A percentile compares a stretch with the other conserved stretches of the same genome.
phyloP scores from a whole-genome alignment of 2,329 filamentous ascomycete species.

The Rutstroemia sp. region DNA sequence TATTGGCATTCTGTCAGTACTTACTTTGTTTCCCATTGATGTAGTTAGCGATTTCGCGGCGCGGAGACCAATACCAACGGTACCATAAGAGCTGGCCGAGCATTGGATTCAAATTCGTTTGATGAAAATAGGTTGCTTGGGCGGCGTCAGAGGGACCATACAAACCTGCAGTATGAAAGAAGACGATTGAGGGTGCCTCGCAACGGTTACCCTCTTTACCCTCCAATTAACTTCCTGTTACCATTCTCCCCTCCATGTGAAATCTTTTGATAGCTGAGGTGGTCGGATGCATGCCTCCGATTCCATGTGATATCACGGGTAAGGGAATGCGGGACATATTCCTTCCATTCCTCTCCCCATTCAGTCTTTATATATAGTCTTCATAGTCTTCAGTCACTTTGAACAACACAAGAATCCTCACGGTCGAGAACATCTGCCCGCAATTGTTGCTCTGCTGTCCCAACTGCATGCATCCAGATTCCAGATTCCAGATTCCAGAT shows the following conservation, averaged over 20 bases:
- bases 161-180: conserved; percentile 33
- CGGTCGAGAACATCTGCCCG: too few relatives aligned
- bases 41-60: conserved; percentile 51
- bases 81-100: conserved; percentile 52
- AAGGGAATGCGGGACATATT: background rate
- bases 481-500: too few relatives aligned
- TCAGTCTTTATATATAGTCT: background rate
- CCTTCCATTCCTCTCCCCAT: too few relatives aligned
- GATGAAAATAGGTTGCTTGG: conserved; percentile 50
- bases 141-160: conserved; percentile 80
- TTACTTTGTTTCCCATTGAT: conserved; percentile 52
- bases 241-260: too few relatives aligned
- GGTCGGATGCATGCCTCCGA: too few relatives aligned
- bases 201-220: background rate
- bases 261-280: too few relatives aligned
- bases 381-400: background rate
- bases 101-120: conserved; percentile 30
- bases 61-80: conserved; percentile 46
- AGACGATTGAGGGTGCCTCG: background rate
- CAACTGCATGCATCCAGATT: too few relatives aligned
- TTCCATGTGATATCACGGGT: too few relatives aligned
- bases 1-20: conserved; percentile 62
- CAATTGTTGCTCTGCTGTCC: too few relatives aligned
- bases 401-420: background rate
- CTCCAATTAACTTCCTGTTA: too few relatives aligned